A percentile compares a stretch with the other conserved stretches of the same genome.
Evolutionary conservation across 108 stramenopile species (phyloP).

Genomic region (Nitzschia sp.): DNA sequence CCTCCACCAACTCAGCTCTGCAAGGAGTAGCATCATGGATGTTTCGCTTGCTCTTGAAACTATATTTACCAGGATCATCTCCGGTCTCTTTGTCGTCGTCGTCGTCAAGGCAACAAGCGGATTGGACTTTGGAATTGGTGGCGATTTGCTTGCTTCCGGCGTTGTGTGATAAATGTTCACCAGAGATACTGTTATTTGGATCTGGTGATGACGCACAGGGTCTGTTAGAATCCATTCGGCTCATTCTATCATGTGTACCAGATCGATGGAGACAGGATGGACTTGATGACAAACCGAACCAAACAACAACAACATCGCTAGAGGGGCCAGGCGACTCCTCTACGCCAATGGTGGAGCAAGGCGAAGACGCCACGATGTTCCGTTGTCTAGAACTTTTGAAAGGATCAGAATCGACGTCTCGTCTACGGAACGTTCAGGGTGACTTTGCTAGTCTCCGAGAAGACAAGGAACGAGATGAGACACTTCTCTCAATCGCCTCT

Average conservation of each 20-base stretch:
- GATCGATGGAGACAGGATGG: too few relatives aligned
- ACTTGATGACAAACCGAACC: too few relatives aligned
- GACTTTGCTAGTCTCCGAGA: too few relatives aligned
- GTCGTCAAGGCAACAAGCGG: constrained; percentile 3
- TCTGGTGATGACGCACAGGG: constrained; percentile 4
- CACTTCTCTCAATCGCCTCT: constrained; percentile 59
- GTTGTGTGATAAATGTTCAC: constrained; percentile 65
- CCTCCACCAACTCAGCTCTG: neutral
- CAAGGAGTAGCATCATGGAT: constrained; percentile 1
- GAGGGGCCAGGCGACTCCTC: too few relatives aligned
- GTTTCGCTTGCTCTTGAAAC: constrained; percentile 30
- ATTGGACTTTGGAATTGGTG: constrained; percentile 26
- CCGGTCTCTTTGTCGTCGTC: neutral
- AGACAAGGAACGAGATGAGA: constrained; percentile 15
- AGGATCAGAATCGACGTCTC: neutral
- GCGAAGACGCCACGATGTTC: neutral
- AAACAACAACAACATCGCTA: too few relatives aligned
- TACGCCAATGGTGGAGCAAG: too few relatives aligned
- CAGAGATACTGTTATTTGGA: constrained; percentile 44
- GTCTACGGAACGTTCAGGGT: too few relatives aligned
- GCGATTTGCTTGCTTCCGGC: constrained; percentile 56
- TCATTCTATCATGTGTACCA: constrained; percentile 33
- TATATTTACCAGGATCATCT: constrained; percentile 23
- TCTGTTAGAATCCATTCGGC: constrained; percentile 38
- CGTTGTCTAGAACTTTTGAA: neutral